Conservation (phyloP, 1,284 basidiomycete species). For the Ustilago hordei region DNA sequence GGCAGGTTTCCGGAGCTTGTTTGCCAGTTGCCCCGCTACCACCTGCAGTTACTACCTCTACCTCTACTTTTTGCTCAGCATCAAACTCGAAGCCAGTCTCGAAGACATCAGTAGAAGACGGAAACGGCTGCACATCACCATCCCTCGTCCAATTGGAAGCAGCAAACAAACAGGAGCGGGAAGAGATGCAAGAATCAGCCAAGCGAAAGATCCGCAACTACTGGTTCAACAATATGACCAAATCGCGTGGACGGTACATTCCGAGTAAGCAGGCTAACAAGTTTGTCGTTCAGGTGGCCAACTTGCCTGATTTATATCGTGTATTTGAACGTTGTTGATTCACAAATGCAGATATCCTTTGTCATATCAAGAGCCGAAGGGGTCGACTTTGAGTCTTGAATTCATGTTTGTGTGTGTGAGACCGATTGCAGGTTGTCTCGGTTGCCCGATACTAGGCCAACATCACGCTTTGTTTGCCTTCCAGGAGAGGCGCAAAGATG, state of each 20-base stretch:
- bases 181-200: conserved; percentile 6
- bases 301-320: conserved; percentile 65
- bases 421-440: no score
- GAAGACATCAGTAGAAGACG: neutral
- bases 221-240: conserved; percentile 62
- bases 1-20: conserved; percentile 77
- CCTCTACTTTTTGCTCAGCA: no score
- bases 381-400: no score
- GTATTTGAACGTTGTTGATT: conserved; percentile 67
- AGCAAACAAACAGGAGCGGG: conserved; percentile 8
- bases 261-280: conserved; percentile 37
- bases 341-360: no score
- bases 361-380: no score
- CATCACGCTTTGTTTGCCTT: no score
- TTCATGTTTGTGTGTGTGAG: no score
- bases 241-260: conserved; percentile 33
- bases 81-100: neutral
- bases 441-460: no score
- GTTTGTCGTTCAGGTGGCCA: conserved; percentile 60
- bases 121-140: neutral
- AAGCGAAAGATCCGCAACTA: conserved; percentile 39
- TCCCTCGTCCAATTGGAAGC: neutral
- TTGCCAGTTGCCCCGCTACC: conserved; percentile 70
- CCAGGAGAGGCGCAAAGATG: no score
- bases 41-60: neutral